Percentiles rank a stretch among this genome's conserved stretches.
These are phyloP conservation scores for Tinospora cordifolia DNA, from an alignment of 164 flowering plant genomes.

Conservation along the genomic window DNA sequence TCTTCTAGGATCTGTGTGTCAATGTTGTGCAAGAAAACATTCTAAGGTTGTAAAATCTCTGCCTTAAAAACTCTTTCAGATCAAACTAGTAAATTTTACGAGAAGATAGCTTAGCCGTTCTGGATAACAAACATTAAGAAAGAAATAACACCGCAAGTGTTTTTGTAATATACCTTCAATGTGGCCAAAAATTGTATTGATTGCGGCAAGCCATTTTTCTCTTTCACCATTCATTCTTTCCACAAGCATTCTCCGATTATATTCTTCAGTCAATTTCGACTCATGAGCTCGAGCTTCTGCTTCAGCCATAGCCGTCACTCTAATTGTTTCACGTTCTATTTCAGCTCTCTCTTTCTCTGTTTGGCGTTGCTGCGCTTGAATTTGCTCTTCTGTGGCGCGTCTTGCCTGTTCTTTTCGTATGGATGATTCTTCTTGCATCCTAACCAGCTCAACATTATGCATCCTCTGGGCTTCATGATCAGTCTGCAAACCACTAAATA, in stretches of 20 bases:
- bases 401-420: conserved; percentile 67
- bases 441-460: conserved; percentile 74
- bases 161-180: conserved; percentile 81
- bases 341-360: conserved; percentile 91
- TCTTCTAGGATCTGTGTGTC: neutral
- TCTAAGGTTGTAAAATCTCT: neutral
- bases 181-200: conserved; percentile 85
- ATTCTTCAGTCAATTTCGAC: conserved; percentile 82
- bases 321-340: conserved; percentile 80
- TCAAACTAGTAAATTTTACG: neutral
- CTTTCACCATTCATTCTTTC: conserved; percentile 74
- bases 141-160: neutral
- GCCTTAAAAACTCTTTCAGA: neutral
- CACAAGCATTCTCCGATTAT: conserved; percentile 68
- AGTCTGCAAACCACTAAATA: conserved; percentile 38
- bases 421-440: conserved; percentile 87
- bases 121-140: neutral
- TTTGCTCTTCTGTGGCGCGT: conserved; percentile 79
- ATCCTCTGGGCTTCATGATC: conserved; percentile 81
- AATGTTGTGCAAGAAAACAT: neutral
- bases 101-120: neutral
- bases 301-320: conserved; percentile 80
- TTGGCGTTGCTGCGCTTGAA: conserved; percentile 73
- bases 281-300: conserved; percentile 95
- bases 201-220: conserved; percentile 96